These are phyloP conservation scores for Phylloporus sp. DNA, from an alignment of 768 basidiomycete species.

Conservation along the genomic window DNA sequence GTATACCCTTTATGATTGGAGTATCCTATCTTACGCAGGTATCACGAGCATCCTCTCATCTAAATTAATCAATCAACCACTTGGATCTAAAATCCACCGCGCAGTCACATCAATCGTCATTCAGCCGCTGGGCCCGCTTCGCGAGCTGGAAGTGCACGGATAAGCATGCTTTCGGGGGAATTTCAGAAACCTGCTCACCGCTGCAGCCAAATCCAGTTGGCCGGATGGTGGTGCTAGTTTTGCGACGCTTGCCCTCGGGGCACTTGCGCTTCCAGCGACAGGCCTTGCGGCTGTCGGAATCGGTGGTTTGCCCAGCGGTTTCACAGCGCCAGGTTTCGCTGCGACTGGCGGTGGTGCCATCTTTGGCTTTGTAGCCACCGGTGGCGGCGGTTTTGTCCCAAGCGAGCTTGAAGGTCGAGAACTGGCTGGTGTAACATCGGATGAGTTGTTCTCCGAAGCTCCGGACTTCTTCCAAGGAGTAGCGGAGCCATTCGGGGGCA, in stretches of 20 bases:
- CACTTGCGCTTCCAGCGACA: constrained; percentile 32
- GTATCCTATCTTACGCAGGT: constrained; percentile 8
- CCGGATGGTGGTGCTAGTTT: constrained; percentile 45
- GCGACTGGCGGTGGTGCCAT: constrained; percentile 53
- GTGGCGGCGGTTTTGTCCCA: constrained; percentile 53
- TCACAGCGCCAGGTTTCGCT: constrained; percentile 49
- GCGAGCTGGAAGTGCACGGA: constrained; percentile 50
- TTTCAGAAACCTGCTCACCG: constrained; percentile 43
- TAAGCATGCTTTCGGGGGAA: not conserved
- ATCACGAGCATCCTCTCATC: constrained; percentile 13
- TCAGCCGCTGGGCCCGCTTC: constrained; percentile 67
- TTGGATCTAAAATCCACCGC: not conserved
- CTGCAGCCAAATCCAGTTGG: constrained; percentile 81
- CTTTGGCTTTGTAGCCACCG: constrained; percentile 64
- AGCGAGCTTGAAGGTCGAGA: constrained; percentile 53
- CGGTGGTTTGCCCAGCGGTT: constrained; percentile 55
- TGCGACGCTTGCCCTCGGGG: constrained; percentile 38
- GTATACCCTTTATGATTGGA: constrained; percentile 25
- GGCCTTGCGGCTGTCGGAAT: constrained; percentile 58
- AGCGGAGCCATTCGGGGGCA: constrained; percentile 59
- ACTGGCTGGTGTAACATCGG: constrained; percentile 37
- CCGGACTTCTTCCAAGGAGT: constrained; percentile 70
- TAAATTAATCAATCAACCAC: constrained; percentile 10
- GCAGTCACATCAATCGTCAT: constrained; percentile 38
- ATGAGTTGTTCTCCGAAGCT: constrained; percentile 31